These are phyloP conservation scores for Puccinia novopanici DNA, from an alignment of 1,284 basidiomycete species.

Conservation along the genomic window DNA sequence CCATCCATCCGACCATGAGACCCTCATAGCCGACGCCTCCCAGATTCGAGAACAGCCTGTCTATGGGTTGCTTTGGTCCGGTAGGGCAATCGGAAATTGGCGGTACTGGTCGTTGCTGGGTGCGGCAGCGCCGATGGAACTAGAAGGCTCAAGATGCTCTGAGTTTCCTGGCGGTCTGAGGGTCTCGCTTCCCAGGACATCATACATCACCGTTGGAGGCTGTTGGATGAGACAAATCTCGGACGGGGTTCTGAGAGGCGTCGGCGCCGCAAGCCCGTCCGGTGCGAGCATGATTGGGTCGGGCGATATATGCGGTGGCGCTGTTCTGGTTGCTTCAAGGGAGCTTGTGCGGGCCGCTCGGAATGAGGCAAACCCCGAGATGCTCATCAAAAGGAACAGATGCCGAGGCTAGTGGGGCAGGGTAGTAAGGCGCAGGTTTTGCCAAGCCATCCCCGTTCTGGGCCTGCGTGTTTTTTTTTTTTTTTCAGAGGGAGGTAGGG, in stretches of 20 bases:
- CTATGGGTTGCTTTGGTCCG: not conserved
- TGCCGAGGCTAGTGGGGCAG: not conserved
- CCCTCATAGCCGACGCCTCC: conserved; percentile 33
- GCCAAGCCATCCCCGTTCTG: not conserved
- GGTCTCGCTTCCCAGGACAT: not conserved
- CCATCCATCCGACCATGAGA: conserved; percentile 40
- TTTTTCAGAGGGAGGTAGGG: not conserved
- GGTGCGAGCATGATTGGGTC: conserved; percentile 5
- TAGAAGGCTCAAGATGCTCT: not conserved
- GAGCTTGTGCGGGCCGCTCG: not conserved
- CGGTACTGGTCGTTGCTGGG: not conserved
- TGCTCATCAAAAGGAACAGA: not conserved
- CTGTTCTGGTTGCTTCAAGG: not conserved
- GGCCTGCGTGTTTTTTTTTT: not conserved
- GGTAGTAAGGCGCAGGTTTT: conserved; percentile 6
- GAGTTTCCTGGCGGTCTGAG: not conserved
- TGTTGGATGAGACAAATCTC: not conserved
- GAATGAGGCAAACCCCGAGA: conserved; percentile 6
- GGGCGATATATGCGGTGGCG: conserved; percentile 1
- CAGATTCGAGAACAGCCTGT: conserved; percentile 4
- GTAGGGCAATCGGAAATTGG: not conserved
- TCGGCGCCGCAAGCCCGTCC: too few species aligned
- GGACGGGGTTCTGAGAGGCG: not conserved
- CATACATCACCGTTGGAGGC: not conserved
- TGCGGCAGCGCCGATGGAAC: not conserved